Percentiles rank a stretch among this genome's conserved stretches.
Evolutionary conservation across 768 basidiomycete genomes (phyloP).

Genomic region (Lyophyllum decastes): DNA sequence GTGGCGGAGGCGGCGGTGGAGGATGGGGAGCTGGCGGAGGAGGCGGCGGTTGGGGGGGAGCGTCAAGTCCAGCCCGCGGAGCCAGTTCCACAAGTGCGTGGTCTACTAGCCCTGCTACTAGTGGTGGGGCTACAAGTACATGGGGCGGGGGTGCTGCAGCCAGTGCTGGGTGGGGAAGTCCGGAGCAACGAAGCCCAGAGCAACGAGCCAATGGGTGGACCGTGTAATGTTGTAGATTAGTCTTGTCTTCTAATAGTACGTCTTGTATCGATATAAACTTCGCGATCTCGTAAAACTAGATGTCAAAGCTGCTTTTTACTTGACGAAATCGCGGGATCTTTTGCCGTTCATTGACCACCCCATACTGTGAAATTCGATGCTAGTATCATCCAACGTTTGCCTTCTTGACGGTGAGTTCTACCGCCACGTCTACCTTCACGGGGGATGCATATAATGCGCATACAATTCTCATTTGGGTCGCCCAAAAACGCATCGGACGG

Average conservation of each 20-base stretch:
- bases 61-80: slow-evolving; percentile 27
- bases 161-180: slow-evolving; percentile 50
- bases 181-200: slow-evolving; percentile 26
- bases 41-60: slow-evolving; percentile 24
- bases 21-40: slow-evolving; percentile 8
- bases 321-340: too few relatives aligned
- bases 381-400: too few relatives aligned
- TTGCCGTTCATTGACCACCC: too few relatives aligned
- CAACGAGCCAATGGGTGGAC: slow-evolving; percentile 61
- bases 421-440: too few relatives aligned
- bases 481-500: too few relatives aligned
- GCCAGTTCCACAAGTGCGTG: slow-evolving; percentile 19
- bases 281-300: neutral
- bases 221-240: slow-evolving; percentile 22
- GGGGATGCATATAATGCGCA: too few relatives aligned
- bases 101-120: slow-evolving; percentile 23
- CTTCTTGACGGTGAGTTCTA: too few relatives aligned
- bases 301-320: too few relatives aligned
- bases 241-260: neutral
- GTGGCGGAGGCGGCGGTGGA: slow-evolving; percentile 26
- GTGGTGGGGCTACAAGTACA: slow-evolving; percentile 24
- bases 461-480: too few relatives aligned
- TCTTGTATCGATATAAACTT: slow-evolving; percentile 1
- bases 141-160: slow-evolving; percentile 39
- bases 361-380: too few relatives aligned